A percentile compares a stretch with the other conserved stretches of the same genome.
These are phyloP conservation scores for Sindora glabra DNA, from an alignment of 306 rosid species.

Conservation along the genomic window DNA sequence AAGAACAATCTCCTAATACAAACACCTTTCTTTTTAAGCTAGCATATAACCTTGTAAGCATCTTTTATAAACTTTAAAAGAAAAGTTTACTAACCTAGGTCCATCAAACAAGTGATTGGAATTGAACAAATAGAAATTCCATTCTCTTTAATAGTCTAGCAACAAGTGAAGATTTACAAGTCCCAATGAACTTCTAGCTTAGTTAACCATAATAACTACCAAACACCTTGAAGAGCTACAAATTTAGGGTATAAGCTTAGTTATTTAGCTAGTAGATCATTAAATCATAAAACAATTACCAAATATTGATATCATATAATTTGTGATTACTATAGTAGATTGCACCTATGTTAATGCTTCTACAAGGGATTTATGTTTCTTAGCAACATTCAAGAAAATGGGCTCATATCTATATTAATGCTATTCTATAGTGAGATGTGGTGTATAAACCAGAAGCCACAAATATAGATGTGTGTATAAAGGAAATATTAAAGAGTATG, in stretches of 20 bases:
- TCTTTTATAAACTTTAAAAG: constrained; percentile 16
- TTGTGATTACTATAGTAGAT: constrained; percentile 31
- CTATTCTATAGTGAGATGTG: constrained; percentile 12
- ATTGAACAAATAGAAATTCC: constrained; percentile 22
- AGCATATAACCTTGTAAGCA: neutral
- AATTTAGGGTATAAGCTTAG: constrained; percentile 41
- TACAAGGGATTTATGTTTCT: constrained; percentile 11
- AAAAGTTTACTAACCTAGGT: constrained; percentile 31
- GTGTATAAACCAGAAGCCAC: constrained; percentile 8
- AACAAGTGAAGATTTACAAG: constrained; percentile 35
- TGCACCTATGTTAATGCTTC: constrained; percentile 30
- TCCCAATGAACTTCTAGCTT: constrained; percentile 54
- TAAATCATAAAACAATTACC: neutral
- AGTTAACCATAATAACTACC: constrained; percentile 47
- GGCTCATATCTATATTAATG: constrained; percentile 25
- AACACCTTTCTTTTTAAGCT: neutral
- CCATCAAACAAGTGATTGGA: constrained; percentile 37
- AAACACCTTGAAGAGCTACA: constrained; percentile 30
- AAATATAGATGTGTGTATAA: too few relatives aligned
- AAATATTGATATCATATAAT: constrained; percentile 9
- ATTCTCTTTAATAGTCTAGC: constrained; percentile 29
- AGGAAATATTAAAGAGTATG: too few relatives aligned
- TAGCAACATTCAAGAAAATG: constrained; percentile 20
- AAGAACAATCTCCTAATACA: neutral
- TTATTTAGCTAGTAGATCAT: neutral